Evolutionary conservation across 148 eudicot species (phyloP).

Genomic region (Cornus florida): DNA sequence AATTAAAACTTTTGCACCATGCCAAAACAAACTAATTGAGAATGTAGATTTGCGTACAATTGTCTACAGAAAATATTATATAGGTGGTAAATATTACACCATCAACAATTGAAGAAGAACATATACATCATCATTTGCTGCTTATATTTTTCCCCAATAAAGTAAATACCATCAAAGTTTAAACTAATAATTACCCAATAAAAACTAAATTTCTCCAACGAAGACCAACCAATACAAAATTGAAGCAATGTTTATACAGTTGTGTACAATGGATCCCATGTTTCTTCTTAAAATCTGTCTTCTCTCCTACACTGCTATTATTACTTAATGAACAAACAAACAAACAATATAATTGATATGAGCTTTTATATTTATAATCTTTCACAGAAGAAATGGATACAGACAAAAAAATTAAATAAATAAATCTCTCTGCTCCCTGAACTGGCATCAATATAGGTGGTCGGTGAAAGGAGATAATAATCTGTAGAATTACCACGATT

Average conservation of each 20-base stretch:
- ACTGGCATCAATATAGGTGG: background rate
- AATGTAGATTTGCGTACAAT: no score
- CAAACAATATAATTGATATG: conserved; percentile 11
- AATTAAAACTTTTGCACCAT: no score
- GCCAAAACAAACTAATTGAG: no score
- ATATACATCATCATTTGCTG: no score
- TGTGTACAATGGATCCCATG: background rate
- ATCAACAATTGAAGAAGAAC: no score
- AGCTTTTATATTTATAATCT: background rate
- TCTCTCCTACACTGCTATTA: background rate
- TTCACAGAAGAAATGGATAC: background rate
- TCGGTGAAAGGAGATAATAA: background rate
- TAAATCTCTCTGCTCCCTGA: conserved; percentile 5
- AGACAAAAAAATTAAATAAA: background rate
- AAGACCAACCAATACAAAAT: conserved; percentile 2
- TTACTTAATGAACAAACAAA: conserved; percentile 17
- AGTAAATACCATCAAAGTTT: no score
- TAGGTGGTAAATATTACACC: no score
- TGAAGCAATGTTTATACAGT: background rate
- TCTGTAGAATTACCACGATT: background rate
- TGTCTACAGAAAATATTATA: no score
- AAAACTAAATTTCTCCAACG: background rate
- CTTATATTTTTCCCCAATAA: no score
- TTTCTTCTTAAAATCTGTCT: background rate
- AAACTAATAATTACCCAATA: background rate